Conservation (phyloP, 2,329 filamentous ascomycete species). For the Fusarium dimerum region DNA sequence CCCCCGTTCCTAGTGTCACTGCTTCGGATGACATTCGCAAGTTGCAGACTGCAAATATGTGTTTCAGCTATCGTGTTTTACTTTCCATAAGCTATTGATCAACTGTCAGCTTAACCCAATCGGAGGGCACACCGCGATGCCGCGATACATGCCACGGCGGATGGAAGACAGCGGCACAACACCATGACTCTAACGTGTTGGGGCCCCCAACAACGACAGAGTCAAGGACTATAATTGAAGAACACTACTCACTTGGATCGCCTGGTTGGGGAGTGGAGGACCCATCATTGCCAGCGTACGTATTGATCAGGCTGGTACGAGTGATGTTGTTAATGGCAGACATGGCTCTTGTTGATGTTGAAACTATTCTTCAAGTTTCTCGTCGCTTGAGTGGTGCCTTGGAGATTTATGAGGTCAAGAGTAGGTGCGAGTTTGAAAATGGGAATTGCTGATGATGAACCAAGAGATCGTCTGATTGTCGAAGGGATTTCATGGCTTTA, state of each 20-base stretch:
- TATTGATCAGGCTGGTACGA: background rate
- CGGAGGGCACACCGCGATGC: slow-evolving; percentile 3
- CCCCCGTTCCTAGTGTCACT: background rate
- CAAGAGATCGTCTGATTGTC: background rate
- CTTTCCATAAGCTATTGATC: slow-evolving; percentile 7
- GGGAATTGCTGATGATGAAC: background rate
- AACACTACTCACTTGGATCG: slow-evolving; percentile 10
- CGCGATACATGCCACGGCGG: slow-evolving; percentile 11
- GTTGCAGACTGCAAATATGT: background rate
- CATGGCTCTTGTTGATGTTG: background rate
- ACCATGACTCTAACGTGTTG: background rate
- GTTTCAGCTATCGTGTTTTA: slow-evolving; percentile 3
- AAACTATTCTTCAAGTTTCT: background rate
- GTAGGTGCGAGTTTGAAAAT: background rate
- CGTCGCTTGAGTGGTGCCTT: too few relatives aligned
- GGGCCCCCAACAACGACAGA: background rate
- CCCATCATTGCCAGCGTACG: background rate
- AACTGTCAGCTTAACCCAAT: slow-evolving; percentile 9
- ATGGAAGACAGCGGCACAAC: slow-evolving; percentile 3
- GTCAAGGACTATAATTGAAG: too few relatives aligned
- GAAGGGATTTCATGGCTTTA: slow-evolving; percentile 3
- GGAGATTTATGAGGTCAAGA: too few relatives aligned
- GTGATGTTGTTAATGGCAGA: background rate
- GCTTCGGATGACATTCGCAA: background rate
- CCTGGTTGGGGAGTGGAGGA: background rate